A percentile compares a stretch with the other conserved stretches of the same genome.
phyloP scores from a whole-genome alignment of 2,329 filamentous ascomycete species.

The Verticillium tricorpus region DNA sequence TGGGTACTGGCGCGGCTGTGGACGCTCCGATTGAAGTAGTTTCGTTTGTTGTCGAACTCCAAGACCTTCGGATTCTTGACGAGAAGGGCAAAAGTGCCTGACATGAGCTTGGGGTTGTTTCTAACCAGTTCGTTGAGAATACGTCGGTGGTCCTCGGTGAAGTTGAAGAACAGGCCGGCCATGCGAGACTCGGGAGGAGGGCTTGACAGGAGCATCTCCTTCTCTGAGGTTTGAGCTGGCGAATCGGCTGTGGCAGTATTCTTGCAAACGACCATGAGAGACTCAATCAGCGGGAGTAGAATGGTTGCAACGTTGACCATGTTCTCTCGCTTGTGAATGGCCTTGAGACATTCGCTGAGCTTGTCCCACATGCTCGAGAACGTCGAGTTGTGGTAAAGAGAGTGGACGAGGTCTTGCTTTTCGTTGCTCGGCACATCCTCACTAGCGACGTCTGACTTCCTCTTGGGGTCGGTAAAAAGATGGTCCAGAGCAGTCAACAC shows the following conservation, averaged over 20 bases:
- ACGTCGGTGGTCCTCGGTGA: constrained; percentile 95
- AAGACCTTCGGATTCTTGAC: constrained; percentile 99
- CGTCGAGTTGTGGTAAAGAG: constrained; percentile 84
- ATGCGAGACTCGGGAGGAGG: constrained; percentile 75
- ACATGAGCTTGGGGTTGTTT: constrained; percentile 97
- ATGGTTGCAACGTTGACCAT: constrained; percentile 98
- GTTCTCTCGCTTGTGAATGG: constrained; percentile 86
- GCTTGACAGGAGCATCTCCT: constrained; percentile 65
- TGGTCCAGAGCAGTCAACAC: constrained; percentile 94
- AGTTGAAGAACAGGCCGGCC: constrained; percentile 90
- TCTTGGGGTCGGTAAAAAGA: constrained; percentile 76
- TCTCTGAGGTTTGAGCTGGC: constrained; percentile 40
- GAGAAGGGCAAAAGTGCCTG: constrained; percentile 89
- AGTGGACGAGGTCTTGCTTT: constrained; percentile 81
- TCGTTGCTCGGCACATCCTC: constrained; percentile 52
- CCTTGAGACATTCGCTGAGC: constrained; percentile 80
- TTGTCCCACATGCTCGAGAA: constrained; percentile 91
- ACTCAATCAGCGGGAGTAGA: constrained; percentile 87
- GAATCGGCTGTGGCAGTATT: constrained; percentile 80
- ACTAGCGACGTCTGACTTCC: constrained; percentile 42
- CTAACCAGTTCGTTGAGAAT: constrained; percentile 97
- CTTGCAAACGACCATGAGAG: constrained; percentile 98
- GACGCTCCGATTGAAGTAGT: constrained; percentile 94
- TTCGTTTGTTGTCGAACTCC: constrained; percentile 99
- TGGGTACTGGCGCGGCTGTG: constrained; percentile 65